Evolutionary conservation across 352 stramenopile species (phyloP).

Genomic region (Globisporangium solare): DNA sequence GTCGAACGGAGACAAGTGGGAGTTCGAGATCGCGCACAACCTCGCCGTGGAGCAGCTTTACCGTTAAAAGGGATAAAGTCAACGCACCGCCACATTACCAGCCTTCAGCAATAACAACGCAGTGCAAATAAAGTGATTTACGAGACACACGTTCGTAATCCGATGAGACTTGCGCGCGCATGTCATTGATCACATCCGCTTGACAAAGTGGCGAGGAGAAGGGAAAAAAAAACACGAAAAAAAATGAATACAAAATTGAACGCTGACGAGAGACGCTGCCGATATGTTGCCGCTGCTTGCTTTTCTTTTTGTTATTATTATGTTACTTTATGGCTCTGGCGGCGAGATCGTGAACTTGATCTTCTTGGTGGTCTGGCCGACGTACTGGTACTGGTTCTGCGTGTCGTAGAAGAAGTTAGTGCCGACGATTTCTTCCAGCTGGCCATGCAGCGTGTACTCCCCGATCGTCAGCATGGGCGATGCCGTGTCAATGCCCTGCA

Average conservation of each 20-base stretch:
- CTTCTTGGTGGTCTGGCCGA: conserved; percentile 69
- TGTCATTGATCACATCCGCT: too few species aligned
- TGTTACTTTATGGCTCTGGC: conserved; percentile 33
- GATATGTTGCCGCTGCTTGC: neutral
- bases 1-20: conserved; percentile 99
- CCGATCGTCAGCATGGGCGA: conserved; percentile 63
- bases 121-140: neutral
- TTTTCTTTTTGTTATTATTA: neutral
- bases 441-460: conserved; percentile 63
- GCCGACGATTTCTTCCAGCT: conserved; percentile 69
- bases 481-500: conserved; percentile 62
- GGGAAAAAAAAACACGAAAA: too few species aligned
- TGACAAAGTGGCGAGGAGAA: too few species aligned
- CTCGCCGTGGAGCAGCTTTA: conserved; percentile 98
- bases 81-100: too few species aligned
- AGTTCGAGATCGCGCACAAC: conserved; percentile 99
- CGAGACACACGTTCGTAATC: neutral
- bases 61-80: conserved; percentile 75
- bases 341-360: conserved; percentile 80
- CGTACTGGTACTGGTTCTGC: conserved; percentile 48
- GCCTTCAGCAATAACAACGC: conserved; percentile 7
- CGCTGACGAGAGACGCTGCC: too few species aligned
- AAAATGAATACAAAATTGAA: too few species aligned
- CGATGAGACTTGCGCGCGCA: too few species aligned
- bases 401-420: conserved; percentile 83